Percentiles rank a stretch among this genome's conserved stretches.
These are phyloP conservation scores for Begonia loranthoides DNA, from an alignment of 306 rosid genomes.

Conservation along the genomic window DNA sequence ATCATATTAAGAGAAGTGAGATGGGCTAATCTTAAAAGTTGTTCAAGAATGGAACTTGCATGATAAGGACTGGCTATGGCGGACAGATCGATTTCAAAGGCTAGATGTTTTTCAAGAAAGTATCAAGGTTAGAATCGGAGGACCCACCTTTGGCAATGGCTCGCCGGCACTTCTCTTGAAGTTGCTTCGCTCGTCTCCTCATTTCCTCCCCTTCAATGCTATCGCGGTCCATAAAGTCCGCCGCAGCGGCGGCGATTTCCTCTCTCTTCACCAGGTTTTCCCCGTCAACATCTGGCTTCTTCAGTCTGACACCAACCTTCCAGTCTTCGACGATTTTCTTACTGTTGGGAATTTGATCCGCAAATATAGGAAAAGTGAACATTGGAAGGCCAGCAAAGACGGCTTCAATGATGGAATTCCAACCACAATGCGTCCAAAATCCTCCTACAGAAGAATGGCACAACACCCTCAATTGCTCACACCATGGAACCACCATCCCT, in stretches of 20 bases:
- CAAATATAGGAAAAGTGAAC: slow-evolving; percentile 16
- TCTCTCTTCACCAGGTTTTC: slow-evolving; percentile 12
- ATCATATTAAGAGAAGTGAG: no score
- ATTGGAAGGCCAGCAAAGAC: slow-evolving; percentile 24
- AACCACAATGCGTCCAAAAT: slow-evolving; percentile 27
- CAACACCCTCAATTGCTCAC: slow-evolving; percentile 35
- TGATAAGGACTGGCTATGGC: no score
- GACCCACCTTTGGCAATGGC: slow-evolving; percentile 26
- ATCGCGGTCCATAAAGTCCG: slow-evolving; percentile 21
- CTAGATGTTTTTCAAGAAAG: slow-evolving; percentile 24
- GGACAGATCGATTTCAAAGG: background rate
- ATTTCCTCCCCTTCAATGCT: slow-evolving; percentile 12
- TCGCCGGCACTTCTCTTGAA: slow-evolving; percentile 2
- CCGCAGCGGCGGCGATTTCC: slow-evolving; percentile 19
- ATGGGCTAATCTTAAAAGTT: no score
- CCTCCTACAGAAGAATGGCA: slow-evolving; percentile 24
- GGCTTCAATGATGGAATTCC: slow-evolving; percentile 29
- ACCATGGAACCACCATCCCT: slow-evolving; percentile 30
- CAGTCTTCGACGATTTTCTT: slow-evolving; percentile 30
- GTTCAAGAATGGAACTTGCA: no score
- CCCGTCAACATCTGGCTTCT: slow-evolving; percentile 1
- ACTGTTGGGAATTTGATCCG: slow-evolving; percentile 21
- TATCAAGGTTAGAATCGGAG: slow-evolving; percentile 20
- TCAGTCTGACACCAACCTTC: slow-evolving; percentile 19
- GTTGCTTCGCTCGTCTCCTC: slow-evolving; percentile 14